These are phyloP conservation scores for Pythium biforme DNA, from an alignment of 352 stramenopile species.

Conservation along the genomic window DNA sequence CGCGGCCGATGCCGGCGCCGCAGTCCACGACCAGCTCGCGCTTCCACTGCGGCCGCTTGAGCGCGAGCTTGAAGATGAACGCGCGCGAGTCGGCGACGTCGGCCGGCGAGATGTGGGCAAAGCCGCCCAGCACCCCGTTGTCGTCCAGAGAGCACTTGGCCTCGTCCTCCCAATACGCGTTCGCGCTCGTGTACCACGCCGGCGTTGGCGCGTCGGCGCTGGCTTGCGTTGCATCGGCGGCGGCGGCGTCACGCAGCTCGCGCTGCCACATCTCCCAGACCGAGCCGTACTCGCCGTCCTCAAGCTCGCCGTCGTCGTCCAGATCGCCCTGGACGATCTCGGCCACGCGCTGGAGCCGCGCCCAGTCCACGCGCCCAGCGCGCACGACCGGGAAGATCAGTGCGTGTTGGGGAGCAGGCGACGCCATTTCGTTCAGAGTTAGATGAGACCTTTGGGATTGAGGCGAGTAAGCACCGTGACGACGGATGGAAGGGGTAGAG, in stretches of 20 bases:
- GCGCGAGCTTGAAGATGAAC: slow-evolving; percentile 49
- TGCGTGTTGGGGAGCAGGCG: not conserved
- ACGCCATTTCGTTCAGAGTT: not conserved
- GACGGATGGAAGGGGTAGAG: slow-evolving; percentile 6
- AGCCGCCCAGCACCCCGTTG: slow-evolving; percentile 93
- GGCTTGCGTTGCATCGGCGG: not conserved
- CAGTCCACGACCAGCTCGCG: slow-evolving; percentile 69
- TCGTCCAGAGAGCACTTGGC: slow-evolving; percentile 91
- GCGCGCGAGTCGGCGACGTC: slow-evolving; percentile 76
- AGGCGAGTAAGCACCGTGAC: no score
- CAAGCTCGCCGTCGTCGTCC: slow-evolving; percentile 48
- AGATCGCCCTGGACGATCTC: slow-evolving; percentile 60
- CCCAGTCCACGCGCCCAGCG: slow-evolving; percentile 53
- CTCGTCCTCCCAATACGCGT: slow-evolving; percentile 86
- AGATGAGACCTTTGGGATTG: not conserved
- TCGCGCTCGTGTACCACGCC: slow-evolving; percentile 68
- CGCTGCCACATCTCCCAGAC: slow-evolving; percentile 78
- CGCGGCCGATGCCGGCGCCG: slow-evolving; percentile 92
- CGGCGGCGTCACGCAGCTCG: slow-evolving; percentile 44
- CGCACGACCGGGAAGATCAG: slow-evolving; percentile 29
- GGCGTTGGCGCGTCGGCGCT: slow-evolving; percentile 24
- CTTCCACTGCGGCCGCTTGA: slow-evolving; percentile 48
- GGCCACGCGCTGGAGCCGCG: slow-evolving; percentile 46
- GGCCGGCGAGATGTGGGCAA: slow-evolving; percentile 76
- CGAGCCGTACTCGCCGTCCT: slow-evolving; percentile 65